Evolutionary conservation across 345 rosid genomes (phyloP).

Genomic region (Melastoma malabathricum): DNA sequence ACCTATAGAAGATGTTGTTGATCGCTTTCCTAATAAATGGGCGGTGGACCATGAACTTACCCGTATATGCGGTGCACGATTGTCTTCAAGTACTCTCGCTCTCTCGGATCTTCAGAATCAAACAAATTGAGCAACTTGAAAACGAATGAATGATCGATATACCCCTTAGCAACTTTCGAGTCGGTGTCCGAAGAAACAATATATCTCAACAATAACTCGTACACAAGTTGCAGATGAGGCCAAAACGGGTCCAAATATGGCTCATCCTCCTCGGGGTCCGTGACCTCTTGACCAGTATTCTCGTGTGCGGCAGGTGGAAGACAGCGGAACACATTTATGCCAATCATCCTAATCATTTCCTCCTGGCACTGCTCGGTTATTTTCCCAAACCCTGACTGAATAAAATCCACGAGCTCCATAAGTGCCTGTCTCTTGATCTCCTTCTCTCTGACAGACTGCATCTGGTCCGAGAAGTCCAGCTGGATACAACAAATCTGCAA

Average conservation of each 20-base stretch:
- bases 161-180: slow-evolving; percentile 38
- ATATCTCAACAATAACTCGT: slow-evolving; percentile 33
- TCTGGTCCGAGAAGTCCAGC: slow-evolving; percentile 25
- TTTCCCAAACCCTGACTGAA: slow-evolving; percentile 41
- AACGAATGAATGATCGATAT: slow-evolving; percentile 45
- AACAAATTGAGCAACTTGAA: slow-evolving; percentile 37
- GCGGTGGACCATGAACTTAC: slow-evolving; percentile 41
- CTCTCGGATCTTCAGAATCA: slow-evolving; percentile 39
- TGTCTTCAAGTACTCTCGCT: slow-evolving; percentile 40
- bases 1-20: slow-evolving; percentile 34
- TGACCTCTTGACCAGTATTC: slow-evolving; percentile 30
- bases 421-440: slow-evolving; percentile 39
- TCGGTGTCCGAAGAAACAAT: slow-evolving; percentile 36
- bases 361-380: slow-evolving; percentile 31
- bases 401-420: slow-evolving; percentile 39
- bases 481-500: slow-evolving; percentile 34
- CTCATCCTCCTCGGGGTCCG: slow-evolving; percentile 43
- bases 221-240: slow-evolving; percentile 46
- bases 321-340: slow-evolving; percentile 34
- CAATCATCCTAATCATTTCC: slow-evolving; percentile 34
- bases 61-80: slow-evolving; percentile 42
- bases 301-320: slow-evolving; percentile 41
- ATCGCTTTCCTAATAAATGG: slow-evolving; percentile 42
- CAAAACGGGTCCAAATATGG: slow-evolving; percentile 35
- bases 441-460: slow-evolving; percentile 24